Conservation (phyloP, 192 early-diverging fungal genomes). For the Umbelopsis ramanniana region DNA sequence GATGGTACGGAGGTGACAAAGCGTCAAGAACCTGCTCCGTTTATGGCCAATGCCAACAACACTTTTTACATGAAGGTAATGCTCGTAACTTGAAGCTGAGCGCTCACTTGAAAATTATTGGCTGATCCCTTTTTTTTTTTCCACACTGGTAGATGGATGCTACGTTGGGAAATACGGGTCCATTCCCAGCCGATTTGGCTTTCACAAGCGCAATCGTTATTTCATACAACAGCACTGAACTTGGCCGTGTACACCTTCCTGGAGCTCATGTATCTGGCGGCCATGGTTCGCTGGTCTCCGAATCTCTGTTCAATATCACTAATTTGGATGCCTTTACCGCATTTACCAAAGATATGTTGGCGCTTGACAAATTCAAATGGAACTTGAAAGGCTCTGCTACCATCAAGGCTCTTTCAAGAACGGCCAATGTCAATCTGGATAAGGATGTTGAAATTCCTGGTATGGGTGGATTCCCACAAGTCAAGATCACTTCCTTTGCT, state of each 20-base stretch:
- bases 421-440: conserved; percentile 48
- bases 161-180: conserved; percentile 36
- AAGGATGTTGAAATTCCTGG: conserved; percentile 54
- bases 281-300: conserved; percentile 37
- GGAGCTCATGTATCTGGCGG: conserved; percentile 50
- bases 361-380: conserved; percentile 49
- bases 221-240: conserved; percentile 44
- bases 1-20: neutral
- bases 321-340: conserved; percentile 45
- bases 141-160: conserved; percentile 19
- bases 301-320: conserved; percentile 43
- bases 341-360: conserved; percentile 55
- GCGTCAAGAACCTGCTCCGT: neutral
- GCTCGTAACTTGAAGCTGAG: no score
- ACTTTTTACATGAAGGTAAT: conserved; percentile 34
- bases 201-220: conserved; percentile 57
- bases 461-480: conserved; percentile 57
- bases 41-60: neutral
- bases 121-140: neutral
- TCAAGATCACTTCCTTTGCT: conserved; percentile 54
- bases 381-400: conserved; percentile 45
- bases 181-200: conserved; percentile 50
- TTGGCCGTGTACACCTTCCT: conserved; percentile 47
- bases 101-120: neutral
- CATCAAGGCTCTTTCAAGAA: conserved; percentile 46